A percentile compares a stretch with the other conserved stretches of the same genome.
These are phyloP conservation scores for Elaphomyces granulatus DNA, from an alignment of 495 filamentous ascomycete species.

Conservation along the genomic window DNA sequence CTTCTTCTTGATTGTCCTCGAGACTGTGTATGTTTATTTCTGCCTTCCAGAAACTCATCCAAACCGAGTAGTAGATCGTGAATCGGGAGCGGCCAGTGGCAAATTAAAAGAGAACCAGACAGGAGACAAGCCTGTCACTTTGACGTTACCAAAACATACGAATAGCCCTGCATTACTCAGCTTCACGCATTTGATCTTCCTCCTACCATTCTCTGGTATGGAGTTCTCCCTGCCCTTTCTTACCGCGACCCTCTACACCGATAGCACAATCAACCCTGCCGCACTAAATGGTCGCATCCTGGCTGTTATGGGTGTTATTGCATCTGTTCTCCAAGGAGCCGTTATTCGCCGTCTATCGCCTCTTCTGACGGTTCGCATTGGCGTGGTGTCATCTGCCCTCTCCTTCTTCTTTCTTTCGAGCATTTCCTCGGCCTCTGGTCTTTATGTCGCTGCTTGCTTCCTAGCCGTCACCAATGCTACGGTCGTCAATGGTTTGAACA, in stretches of 20 bases:
- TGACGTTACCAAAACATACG: slow-evolving; percentile 23
- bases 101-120: not conserved
- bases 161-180: slow-evolving; percentile 80
- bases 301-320: slow-evolving; percentile 85
- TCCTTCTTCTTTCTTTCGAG: slow-evolving; percentile 72
- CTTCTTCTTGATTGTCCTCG: slow-evolving; percentile 62
- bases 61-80: not conserved
- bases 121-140: not conserved
- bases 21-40: slow-evolving; percentile 81
- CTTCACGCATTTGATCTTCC: slow-evolving; percentile 72
- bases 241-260: slow-evolving; percentile 83
- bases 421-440: slow-evolving; percentile 43
- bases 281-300: slow-evolving; percentile 73
- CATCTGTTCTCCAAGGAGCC: slow-evolving; percentile 74
- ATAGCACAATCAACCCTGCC: slow-evolving; percentile 39
- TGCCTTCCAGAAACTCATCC: slow-evolving; percentile 83
- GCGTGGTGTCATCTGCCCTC: slow-evolving; percentile 58
- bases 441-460: slow-evolving; percentile 70
- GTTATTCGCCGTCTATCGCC: slow-evolving; percentile 72
- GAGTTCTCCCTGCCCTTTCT: slow-evolving; percentile 91
- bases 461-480: slow-evolving; percentile 82
- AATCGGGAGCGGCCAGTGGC: not conserved
- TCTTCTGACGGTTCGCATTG: slow-evolving; percentile 59
- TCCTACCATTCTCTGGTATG: slow-evolving; percentile 94
- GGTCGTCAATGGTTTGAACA: slow-evolving; percentile 88